Evolutionary conservation across 352 stramenopile species (phyloP), one percentile per base, ranked within the genome.

Genomic region (Phytophthora chlamydospora): DNA sequence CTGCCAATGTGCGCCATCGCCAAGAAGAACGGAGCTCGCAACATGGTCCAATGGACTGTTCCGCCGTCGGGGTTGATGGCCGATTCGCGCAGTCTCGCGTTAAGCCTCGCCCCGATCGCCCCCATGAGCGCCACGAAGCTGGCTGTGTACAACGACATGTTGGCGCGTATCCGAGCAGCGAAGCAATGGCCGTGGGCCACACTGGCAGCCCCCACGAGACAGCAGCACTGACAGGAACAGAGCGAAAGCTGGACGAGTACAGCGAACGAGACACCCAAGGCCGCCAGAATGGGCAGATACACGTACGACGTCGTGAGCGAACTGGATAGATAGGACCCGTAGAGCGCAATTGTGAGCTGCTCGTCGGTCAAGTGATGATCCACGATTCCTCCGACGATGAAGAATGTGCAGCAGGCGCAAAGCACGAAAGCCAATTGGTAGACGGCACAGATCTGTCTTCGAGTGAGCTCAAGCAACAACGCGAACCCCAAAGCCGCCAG

Each of bases 11-110:
- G 85, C 21, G 76, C 70, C 39, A 87, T 75, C 2, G 70, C 57
- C 34, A 92, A 55, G 42, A 76, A 90, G 61, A 89, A 89, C 10
- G 85, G 81, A 42, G 81, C 83, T 0, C 75, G 70, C 12, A 93
- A 63, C 58, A 91, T 68, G 40, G 66, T 70, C 85, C 81, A 94
- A 66, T 94, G 83, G 33, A 94, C 48, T 6, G 85, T 93, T 7
- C 85, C 83, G 12, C 83, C 83, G 1, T 90, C 75, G 2, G 83
- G 85, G 43, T 92, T 85, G 57, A 94, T 92, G 31, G 85, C 85
- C 0, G 83, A 92, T 11, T 83, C 76, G 0, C 80, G 76, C 2
- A 94, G 60, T 12, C 85, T 72, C 13, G 83, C 85, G 49, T 94
- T 94, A 32, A 94, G 63, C 11, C 85, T 81, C 42, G 76, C 76